Percentiles rank a stretch among this genome's conserved stretches.
Evolutionary conservation across 2,329 filamentous ascomycete genomes (phyloP).

Genomic region (Pezicula radicicola): DNA sequence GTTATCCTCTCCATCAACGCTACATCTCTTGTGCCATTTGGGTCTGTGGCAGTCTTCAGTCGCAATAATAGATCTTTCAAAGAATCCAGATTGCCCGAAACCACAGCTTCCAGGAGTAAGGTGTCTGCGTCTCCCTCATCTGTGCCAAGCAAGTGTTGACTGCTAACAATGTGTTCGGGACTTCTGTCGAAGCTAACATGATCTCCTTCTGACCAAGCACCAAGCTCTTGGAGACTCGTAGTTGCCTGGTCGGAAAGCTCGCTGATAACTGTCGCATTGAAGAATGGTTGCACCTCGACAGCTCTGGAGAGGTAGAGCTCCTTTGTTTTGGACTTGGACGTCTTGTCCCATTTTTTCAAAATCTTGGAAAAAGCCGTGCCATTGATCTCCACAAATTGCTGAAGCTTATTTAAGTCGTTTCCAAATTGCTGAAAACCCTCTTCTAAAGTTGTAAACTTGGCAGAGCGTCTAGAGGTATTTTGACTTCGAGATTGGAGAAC

Average conservation of each 20-base stretch:
- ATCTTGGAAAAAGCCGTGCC: conserved; percentile 98
- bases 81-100: conserved; percentile 73
- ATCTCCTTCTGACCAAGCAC: conserved; percentile 95
- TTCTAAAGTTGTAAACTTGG: conserved; percentile 90
- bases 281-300: conserved; percentile 96
- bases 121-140: conserved; percentile 90
- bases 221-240: conserved; percentile 90
- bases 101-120: conserved; percentile 82
- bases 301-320: conserved; percentile 94
- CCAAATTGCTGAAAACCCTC: conserved; percentile 98
- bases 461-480: conserved; percentile 79
- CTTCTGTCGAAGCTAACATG: conserved; percentile 74
- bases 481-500: conserved; percentile 77
- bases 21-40: conserved; percentile 55
- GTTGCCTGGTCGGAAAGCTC: conserved; percentile 96
- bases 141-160: conserved; percentile 64
- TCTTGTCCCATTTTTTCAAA: conserved; percentile 99
- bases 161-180: conserved; percentile 62
- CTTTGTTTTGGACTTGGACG: conserved; percentile 97
- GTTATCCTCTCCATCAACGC: conserved; percentile 74
- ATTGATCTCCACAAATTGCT: conserved; percentile 98
- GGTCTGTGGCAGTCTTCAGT: conserved; percentile 54
- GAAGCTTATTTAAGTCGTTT: conserved; percentile 92
- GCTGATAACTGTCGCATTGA: conserved; percentile 95
- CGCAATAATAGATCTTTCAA: conserved; percentile 79